Evolutionary conservation across 192 early-diverging fungal genomes (phyloP).

Genomic region (Geranomyces variabilis): DNA sequence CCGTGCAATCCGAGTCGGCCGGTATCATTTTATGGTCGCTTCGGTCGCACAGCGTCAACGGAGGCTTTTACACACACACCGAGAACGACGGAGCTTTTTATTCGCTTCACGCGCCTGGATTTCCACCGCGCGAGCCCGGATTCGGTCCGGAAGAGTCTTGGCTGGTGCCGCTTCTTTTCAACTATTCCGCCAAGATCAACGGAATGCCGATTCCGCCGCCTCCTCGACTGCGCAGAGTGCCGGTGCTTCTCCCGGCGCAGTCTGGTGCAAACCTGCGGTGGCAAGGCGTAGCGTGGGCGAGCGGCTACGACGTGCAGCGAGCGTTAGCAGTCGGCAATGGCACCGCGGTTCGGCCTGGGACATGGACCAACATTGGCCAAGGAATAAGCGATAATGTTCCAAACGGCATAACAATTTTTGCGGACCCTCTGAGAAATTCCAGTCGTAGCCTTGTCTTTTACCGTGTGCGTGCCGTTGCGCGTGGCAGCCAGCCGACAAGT

Average conservation of each 20-base stretch:
- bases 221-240: neutral
- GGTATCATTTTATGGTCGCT: constrained; percentile 35
- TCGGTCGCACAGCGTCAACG: constrained; percentile 24
- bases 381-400: constrained; percentile 6
- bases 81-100: constrained; percentile 20
- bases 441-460: neutral
- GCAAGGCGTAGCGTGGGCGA: constrained; percentile 21
- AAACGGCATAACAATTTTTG: neutral
- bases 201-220: neutral
- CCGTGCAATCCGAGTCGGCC: neutral
- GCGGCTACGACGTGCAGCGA: constrained; percentile 19
- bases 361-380: constrained; percentile 6
- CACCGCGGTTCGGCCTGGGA: neutral
- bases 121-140: constrained; percentile 8
- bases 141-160: constrained; percentile 16
- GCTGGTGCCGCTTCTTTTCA: constrained; percentile 12
- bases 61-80: constrained; percentile 41
- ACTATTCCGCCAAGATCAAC: neutral
- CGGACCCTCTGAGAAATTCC: constrained; percentile 1
- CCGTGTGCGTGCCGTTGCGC: constrained; percentile 10
- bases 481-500: neutral
- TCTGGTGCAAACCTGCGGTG: constrained; percentile 8
- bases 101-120: constrained; percentile 41
- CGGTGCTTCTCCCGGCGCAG: neutral
- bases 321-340: neutral